These are phyloP conservation scores for Plasmodium falciparum DNA, from an alignment of 169 alveolate species.

Conservation along the genomic window DNA sequence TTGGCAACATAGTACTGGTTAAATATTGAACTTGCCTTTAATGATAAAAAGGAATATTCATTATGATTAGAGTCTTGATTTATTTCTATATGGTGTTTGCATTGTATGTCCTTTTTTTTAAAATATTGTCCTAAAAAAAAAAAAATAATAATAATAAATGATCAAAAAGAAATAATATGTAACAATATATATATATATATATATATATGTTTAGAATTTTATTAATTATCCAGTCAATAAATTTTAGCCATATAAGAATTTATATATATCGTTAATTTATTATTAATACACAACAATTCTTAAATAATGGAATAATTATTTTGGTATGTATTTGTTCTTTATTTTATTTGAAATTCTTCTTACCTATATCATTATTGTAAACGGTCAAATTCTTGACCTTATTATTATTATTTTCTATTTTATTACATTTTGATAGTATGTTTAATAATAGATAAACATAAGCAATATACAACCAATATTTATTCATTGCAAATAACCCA, in stretches of 20 bases:
- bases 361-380: constrained; percentile 29
- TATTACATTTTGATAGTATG: constrained; percentile 41
- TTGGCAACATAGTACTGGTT: constrained; percentile 59
- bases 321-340: too few relatives aligned
- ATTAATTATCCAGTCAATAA: too few relatives aligned
- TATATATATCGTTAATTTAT: too few relatives aligned
- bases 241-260: too few relatives aligned
- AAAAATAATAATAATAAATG: background rate
- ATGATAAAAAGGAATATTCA: constrained; percentile 62
- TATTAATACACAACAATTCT: too few relatives aligned
- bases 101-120: constrained; percentile 26
- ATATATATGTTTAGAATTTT: too few relatives aligned
- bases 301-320: too few relatives aligned
- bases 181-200: background rate
- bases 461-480: constrained; percentile 44
- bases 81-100: constrained; percentile 14
- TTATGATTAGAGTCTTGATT: constrained; percentile 15
- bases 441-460: constrained; percentile 20
- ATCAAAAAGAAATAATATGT: background rate
- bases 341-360: background rate
- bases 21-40: constrained; percentile 72
- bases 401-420: constrained; percentile 24
- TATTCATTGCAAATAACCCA: constrained; percentile 47
- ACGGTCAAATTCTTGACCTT: constrained; percentile 1
- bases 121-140: constrained; percentile 12